These are phyloP conservation scores for Colletotrichum sp. DNA, from an alignment of 2,329 filamentous ascomycete genomes.

Conservation along the genomic window DNA sequence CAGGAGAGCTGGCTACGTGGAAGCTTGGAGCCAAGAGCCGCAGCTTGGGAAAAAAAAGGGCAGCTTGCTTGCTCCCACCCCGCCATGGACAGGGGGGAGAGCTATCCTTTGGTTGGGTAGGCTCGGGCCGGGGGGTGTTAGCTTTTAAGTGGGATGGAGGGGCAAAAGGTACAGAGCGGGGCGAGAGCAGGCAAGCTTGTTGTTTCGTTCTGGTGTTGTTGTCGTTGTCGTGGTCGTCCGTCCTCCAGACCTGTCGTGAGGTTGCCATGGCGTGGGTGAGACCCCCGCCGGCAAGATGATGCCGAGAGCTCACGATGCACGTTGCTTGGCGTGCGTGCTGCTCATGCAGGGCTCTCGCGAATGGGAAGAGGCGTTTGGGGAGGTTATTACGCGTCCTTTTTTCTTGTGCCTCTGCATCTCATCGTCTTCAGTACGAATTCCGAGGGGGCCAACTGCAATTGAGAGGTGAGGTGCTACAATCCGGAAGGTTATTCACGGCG, in stretches of 20 bases:
- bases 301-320: slow-evolving; percentile 14
- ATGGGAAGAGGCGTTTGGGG: neutral
- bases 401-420: neutral
- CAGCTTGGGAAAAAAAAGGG: neutral
- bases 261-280: neutral
- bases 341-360: slow-evolving; percentile 6
- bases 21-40: neutral
- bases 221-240: neutral
- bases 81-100: neutral
- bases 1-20: neutral
- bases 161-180: neutral
- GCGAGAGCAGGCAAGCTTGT: neutral
- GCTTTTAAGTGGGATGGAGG: slow-evolving; percentile 17
- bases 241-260: neutral
- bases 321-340: slow-evolving; percentile 9
- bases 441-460: neutral
- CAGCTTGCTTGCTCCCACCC: neutral
- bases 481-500: neutral
- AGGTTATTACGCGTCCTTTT: slow-evolving; percentile 14
- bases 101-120: neutral
- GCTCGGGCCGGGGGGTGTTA: neutral
- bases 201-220: neutral
- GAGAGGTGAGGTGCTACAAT: neutral
- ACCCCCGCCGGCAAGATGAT: slow-evolving; percentile 17
- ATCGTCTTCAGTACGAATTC: neutral